These are phyloP conservation scores for Inga leiocalycina DNA, from an alignment of 306 rosid genomes.

Conservation along the genomic window DNA sequence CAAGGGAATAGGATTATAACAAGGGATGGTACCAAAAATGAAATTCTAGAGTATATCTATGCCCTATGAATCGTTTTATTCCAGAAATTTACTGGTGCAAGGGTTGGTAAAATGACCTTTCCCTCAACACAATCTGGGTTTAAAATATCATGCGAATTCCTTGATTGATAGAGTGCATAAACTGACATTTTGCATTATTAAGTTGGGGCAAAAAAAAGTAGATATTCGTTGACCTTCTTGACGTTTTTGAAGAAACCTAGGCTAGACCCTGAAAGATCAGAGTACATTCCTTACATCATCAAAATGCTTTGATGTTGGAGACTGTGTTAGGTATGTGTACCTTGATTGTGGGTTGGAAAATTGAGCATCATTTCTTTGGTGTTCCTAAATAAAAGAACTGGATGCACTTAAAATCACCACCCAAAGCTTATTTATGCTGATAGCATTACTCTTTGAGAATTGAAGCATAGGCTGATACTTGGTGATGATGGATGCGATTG, in stretches of 20 bases:
- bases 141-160: neutral
- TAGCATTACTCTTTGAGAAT: no score
- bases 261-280: neutral
- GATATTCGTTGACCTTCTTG: neutral
- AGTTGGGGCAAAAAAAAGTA: no score
- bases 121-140: neutral
- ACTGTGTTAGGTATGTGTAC: neutral
- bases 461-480: neutral
- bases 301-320: neutral
- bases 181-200: neutral
- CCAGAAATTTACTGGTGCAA: neutral
- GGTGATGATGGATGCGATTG: conserved; percentile 13
- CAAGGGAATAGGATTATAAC: neutral
- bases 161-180: neutral
- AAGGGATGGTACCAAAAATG: neutral
- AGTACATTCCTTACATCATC: neutral
- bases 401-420: neutral
- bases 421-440: neutral
- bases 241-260: neutral
- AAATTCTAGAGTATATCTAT: neutral
- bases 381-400: conserved; percentile 6
- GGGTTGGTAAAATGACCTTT: neutral
- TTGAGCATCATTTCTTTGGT: neutral
- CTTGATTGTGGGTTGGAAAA: neutral
- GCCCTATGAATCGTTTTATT: neutral